Percentiles rank a stretch among this genome's conserved stretches.
These are phyloP conservation scores for Daedaleopsis sinensis DNA, from an alignment of 768 basidiomycete species.

Conservation along the genomic window DNA sequence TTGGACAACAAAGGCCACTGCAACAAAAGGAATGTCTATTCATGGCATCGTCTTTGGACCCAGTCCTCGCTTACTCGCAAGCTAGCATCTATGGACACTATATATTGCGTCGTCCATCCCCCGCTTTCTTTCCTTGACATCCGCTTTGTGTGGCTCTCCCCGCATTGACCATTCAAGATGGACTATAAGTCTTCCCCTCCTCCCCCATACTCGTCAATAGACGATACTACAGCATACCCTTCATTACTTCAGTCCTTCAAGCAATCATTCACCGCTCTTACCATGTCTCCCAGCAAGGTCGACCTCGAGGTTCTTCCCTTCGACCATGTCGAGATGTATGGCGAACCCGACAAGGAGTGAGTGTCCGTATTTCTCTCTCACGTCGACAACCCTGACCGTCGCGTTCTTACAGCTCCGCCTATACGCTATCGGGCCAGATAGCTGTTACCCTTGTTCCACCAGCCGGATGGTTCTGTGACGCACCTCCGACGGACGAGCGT, in stretches of 20 bases:
- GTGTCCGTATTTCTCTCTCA: conserved; percentile 27
- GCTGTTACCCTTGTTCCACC: conserved; percentile 63
- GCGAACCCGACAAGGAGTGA: conserved; percentile 66
- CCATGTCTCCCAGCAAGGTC: conserved; percentile 44
- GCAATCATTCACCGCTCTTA: conserved; percentile 47
- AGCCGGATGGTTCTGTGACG: conserved; percentile 52
- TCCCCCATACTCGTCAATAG: not conserved
- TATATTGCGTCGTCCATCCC: conserved; percentile 8
- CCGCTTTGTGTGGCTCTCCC: not conserved
- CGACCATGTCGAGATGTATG: conserved; percentile 67
- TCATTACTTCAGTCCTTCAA: conserved; percentile 10
- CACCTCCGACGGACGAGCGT: conserved; percentile 46
- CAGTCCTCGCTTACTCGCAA: conserved; percentile 1
- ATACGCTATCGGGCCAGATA: conserved; percentile 86
- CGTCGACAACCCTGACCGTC: not conserved
- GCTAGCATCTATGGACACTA: conserved; percentile 11
- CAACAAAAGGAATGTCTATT: conserved; percentile 27
- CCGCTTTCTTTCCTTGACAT: conserved; percentile 5
- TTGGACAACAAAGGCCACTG: conserved; percentile 23
- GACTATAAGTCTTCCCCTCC: conserved; percentile 8
- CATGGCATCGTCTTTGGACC: conserved; percentile 13
- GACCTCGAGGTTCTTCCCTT: conserved; percentile 42
- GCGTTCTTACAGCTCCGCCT: conserved; percentile 62
- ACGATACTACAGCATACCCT: conserved; percentile 2
- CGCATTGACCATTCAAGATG: conserved; percentile 1